A percentile compares a stretch with the other conserved stretches of the same genome.
Evolutionary conservation across 2,329 filamentous ascomycete species (phyloP).

Genomic region (Dactylellina haptotyla): DNA sequence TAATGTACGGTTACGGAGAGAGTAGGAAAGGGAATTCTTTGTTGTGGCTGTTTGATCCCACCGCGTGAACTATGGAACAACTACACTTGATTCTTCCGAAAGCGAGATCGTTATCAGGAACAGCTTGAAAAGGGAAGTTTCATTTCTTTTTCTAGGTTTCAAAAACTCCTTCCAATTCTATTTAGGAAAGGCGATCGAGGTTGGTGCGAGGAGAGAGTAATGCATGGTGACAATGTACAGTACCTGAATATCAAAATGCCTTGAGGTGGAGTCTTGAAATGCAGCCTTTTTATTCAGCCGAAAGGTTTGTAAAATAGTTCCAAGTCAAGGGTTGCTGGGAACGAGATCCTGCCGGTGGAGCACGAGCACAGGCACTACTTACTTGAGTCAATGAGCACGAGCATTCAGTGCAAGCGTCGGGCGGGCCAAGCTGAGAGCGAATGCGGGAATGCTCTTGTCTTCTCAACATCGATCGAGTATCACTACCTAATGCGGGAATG

Average conservation of each 20-base stretch:
- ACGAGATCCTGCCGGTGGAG: slow-evolving; percentile 37
- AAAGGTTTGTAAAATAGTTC: slow-evolving; percentile 47
- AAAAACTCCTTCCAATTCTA: not conserved
- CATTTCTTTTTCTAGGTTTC: slow-evolving; percentile 22
- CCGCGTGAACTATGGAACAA: slow-evolving; percentile 35
- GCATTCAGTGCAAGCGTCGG: slow-evolving; percentile 9
- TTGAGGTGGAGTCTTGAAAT: slow-evolving; percentile 40
- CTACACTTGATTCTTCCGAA: slow-evolving; percentile 43
- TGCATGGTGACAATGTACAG: slow-evolving; percentile 30
- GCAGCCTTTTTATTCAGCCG: slow-evolving; percentile 51
- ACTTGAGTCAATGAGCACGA: slow-evolving; percentile 35
- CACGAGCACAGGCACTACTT: slow-evolving; percentile 27
- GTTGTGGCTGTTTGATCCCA: slow-evolving; percentile 47
- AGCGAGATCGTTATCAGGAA: slow-evolving; percentile 35
- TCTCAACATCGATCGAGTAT: slow-evolving; percentile 3
- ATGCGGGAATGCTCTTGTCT: slow-evolving; percentile 42
- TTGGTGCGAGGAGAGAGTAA: slow-evolving; percentile 17
- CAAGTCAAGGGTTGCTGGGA: slow-evolving; percentile 54
- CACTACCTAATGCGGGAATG: slow-evolving; percentile 22
- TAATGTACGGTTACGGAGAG: slow-evolving; percentile 47
- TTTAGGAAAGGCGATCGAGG: slow-evolving; percentile 13
- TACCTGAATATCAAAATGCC: slow-evolving; percentile 53
- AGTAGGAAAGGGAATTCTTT: slow-evolving; percentile 43
- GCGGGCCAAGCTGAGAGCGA: slow-evolving; percentile 31
- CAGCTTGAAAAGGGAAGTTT: too few relatives aligned